Percentiles rank a stretch among this genome's conserved stretches.
These are phyloP conservation scores for Phytophthora pseudosyringae DNA, from an alignment of 352 stramenopile species.

Conservation along the genomic window DNA sequence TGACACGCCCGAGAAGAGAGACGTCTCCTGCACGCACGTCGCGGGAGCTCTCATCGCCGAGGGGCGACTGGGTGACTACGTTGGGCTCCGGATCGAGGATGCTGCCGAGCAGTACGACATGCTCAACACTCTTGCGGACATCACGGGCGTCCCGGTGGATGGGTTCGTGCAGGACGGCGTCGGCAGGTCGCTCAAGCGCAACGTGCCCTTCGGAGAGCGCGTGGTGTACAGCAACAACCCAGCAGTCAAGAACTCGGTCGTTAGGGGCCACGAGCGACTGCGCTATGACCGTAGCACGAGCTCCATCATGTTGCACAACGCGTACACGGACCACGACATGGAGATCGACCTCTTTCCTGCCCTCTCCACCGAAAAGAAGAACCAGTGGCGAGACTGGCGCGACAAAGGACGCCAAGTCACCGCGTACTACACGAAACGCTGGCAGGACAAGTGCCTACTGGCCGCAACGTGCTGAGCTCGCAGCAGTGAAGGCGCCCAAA, in stretches of 20 bases:
- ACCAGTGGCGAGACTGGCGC: constrained; percentile 24
- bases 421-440: constrained; percentile 59
- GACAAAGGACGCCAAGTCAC: constrained; percentile 45
- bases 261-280: constrained; percentile 44
- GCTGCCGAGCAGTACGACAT: constrained; percentile 48
- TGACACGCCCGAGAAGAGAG: constrained; percentile 32
- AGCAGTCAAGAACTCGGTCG: constrained; percentile 43
- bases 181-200: constrained; percentile 50
- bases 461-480: background rate
- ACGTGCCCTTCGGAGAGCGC: constrained; percentile 37
- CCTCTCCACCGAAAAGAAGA: constrained; percentile 24
- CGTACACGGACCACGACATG: constrained; percentile 48
- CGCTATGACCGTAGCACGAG: constrained; percentile 50
- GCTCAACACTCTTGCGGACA: constrained; percentile 51
- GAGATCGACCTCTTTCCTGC: constrained; percentile 38
- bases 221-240: constrained; percentile 69
- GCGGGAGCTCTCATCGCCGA: constrained; percentile 44
- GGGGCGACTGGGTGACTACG: constrained; percentile 33
- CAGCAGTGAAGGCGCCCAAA: too few species aligned
- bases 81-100: constrained; percentile 37
- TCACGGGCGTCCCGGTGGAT: constrained; percentile 38
- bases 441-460: constrained; percentile 47
- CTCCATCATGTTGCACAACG: constrained; percentile 47
- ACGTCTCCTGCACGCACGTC: constrained; percentile 40
- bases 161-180: constrained; percentile 49